Percentiles rank a stretch among this genome's conserved stretches.
Evolutionary conservation across 2,329 filamentous ascomycete species (phyloP).

Genomic region (Pezizomycotina sp.): DNA sequence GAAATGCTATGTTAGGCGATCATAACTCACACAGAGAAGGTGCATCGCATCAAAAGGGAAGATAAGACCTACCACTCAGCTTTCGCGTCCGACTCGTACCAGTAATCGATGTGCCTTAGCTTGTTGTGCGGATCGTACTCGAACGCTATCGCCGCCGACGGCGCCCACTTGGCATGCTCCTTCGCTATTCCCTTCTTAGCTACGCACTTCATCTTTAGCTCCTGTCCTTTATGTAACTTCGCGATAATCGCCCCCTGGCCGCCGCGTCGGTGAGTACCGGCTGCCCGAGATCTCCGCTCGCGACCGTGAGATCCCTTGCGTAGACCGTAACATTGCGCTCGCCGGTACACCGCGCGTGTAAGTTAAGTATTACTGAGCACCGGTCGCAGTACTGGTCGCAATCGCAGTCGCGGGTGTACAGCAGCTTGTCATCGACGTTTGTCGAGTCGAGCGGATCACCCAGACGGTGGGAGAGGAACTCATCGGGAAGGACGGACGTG

Average conservation of each 20-base stretch:
- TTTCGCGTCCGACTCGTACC: constrained; percentile 74
- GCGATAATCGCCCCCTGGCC: constrained; percentile 67
- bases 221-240: constrained; percentile 78
- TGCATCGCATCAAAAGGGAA: constrained; percentile 2
- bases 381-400: constrained; percentile 90
- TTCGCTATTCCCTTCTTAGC: constrained; percentile 98
- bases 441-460: constrained; percentile 77
- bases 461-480: constrained; percentile 84
- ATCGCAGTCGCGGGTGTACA: constrained; percentile 86
- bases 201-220: constrained; percentile 76
- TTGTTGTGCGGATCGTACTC: constrained; percentile 98
- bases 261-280: constrained; percentile 48
- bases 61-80: constrained; percentile 58
- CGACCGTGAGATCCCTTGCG: constrained; percentile 68
- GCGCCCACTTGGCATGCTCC: constrained; percentile 96
- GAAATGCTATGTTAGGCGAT: constrained; percentile 23
- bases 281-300: constrained; percentile 23
- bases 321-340: constrained; percentile 90
- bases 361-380: constrained; percentile 68
- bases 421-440: constrained; percentile 59
- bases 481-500: constrained; percentile 88
- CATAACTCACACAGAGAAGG: constrained; percentile 1
- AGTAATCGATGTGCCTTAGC: constrained; percentile 76
- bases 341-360: constrained; percentile 70
- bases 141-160: constrained; percentile 80